Percentiles rank a stretch among this genome's conserved stretches.
phyloP scores from a whole-genome alignment of 352 stramenopile species.

The Discostella stelligera region DNA sequence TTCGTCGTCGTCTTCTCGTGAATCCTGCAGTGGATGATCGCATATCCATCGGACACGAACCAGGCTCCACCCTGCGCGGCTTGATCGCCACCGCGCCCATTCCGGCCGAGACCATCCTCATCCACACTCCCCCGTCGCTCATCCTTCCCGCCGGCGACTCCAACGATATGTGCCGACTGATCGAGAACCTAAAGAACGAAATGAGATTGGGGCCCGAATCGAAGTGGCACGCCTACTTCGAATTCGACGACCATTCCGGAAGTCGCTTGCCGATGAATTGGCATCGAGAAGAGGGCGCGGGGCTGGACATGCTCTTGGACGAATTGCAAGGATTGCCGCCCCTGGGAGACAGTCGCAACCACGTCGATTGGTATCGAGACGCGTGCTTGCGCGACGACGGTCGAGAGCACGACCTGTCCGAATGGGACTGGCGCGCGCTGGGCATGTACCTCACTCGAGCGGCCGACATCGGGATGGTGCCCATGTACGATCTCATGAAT shows the following conservation, averaged over 20 bases:
- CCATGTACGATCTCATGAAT: constrained; percentile 57
- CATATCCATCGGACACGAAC: constrained; percentile 36
- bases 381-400: constrained; percentile 11
- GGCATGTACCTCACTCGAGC: constrained; percentile 40
- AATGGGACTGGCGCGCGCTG: constrained; percentile 35
- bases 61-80: constrained; percentile 27
- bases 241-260: constrained; percentile 35
- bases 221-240: constrained; percentile 45
- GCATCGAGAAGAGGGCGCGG: constrained; percentile 12
- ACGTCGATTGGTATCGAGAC: constrained; percentile 31
- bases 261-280: constrained; percentile 34
- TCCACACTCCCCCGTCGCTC: constrained; percentile 28
- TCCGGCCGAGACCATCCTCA: constrained; percentile 33
- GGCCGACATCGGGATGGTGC: constrained; percentile 31
- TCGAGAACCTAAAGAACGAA: constrained; percentile 25
- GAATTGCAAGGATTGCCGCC: constrained; percentile 40
- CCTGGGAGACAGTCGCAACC: constrained; percentile 22
- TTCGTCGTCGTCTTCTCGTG: not conserved
- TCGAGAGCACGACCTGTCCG: not conserved
- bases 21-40: constrained; percentile 33
- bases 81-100: constrained; percentile 39
- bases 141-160: constrained; percentile 8
- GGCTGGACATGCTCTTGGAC: too few relatives aligned
- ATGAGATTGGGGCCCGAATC: constrained; percentile 23
- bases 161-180: constrained; percentile 1